phyloP scores from a whole-genome alignment of 1,139 yeast species.

The Yamadazyma aaseri region DNA sequence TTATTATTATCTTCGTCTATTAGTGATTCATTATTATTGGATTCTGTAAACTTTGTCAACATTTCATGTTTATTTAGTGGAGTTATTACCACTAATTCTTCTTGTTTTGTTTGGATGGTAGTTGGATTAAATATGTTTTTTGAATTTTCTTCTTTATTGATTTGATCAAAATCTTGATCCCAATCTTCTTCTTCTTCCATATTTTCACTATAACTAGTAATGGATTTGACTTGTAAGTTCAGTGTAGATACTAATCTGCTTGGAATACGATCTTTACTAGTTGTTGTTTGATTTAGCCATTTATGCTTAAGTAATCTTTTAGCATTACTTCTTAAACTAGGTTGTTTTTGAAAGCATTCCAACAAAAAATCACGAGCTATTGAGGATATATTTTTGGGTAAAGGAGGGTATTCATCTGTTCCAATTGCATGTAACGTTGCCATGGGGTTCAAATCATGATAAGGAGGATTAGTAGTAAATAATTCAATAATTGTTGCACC shows the following conservation, averaged over 20 bases:
- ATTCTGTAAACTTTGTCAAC: slow-evolving; percentile 30
- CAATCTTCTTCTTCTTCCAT: slow-evolving; percentile 35
- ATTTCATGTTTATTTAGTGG: slow-evolving; percentile 25
- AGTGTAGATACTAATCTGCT: neutral
- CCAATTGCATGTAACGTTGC: slow-evolving; percentile 93
- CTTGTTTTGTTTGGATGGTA: neutral
- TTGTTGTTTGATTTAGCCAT: slow-evolving; percentile 45
- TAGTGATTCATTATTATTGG: slow-evolving; percentile 18
- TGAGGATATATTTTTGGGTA: slow-evolving; percentile 61
- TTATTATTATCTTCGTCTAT: slow-evolving; percentile 7
- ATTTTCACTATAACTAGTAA: slow-evolving; percentile 14
- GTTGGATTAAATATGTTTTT: neutral
- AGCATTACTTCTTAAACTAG: slow-evolving; percentile 59
- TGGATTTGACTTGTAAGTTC: slow-evolving; percentile 16
- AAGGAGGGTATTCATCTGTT: slow-evolving; percentile 75
- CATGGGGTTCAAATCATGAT: slow-evolving; percentile 76
- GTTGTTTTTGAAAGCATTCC: slow-evolving; percentile 79
- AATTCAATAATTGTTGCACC: slow-evolving; percentile 93
- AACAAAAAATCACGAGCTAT: slow-evolving; percentile 61
- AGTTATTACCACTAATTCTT: slow-evolving; percentile 5
- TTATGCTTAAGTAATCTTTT: slow-evolving; percentile 54
- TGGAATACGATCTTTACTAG: slow-evolving; percentile 1
- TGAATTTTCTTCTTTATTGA: slow-evolving; percentile 6
- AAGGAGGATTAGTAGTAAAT: slow-evolving; percentile 85
- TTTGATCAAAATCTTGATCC: slow-evolving; percentile 34